Base-by-base conservation (phyloP, 2,329 filamentous ascomycete species). In the Rhinocladiella similis region DNA sequence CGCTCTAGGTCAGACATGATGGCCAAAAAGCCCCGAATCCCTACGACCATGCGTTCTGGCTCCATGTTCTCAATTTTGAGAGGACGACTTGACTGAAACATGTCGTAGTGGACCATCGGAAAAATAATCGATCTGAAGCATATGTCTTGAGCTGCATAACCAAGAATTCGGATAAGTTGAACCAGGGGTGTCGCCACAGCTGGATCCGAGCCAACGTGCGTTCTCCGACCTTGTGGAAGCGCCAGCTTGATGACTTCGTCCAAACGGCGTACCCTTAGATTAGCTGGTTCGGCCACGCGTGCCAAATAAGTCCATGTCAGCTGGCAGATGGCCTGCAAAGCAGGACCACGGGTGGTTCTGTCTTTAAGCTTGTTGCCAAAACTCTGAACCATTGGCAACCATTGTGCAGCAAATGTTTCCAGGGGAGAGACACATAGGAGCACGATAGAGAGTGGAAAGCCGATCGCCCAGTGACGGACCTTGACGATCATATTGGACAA, bases 21-120 rank as follows among this genome's bases (percentile, higher is more conserved):
- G 29, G 89, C 90, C 25, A 99, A 80, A 69, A 97, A 99, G 2
- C 94, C 90, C 61, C 91, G 85, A 61, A 99, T 99, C 2, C 92
- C 94, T 65, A 99, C 89, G n/a, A 97, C 93, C 75, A 97, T 96
- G 66, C 90, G 88, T 69, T 99, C 95, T 0, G 95, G 94, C 60
- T 99, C 94, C 60, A 99, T 81, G 68, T 95, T 90, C 68, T 97
- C 94, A 25, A 97, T 89, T 68, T 85, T 91, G 41, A 94, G 76
- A 43, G 96, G 90, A 66, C 87, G 90, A 78, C 79, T 80, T 16
- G 86, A 84, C 25, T 83, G 80, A 69, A 97, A 94, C n/a, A 91
- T 78, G 50, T 97, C 93, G 1, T 91, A 91, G 69, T 96, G 96
- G 68, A 99, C 89, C 36, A 99, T 77, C 2, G 93, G 94, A 66